Conservation (phyloP, 2,329 filamentous ascomycete species). For the Colletotrichum noveboracense region DNA sequence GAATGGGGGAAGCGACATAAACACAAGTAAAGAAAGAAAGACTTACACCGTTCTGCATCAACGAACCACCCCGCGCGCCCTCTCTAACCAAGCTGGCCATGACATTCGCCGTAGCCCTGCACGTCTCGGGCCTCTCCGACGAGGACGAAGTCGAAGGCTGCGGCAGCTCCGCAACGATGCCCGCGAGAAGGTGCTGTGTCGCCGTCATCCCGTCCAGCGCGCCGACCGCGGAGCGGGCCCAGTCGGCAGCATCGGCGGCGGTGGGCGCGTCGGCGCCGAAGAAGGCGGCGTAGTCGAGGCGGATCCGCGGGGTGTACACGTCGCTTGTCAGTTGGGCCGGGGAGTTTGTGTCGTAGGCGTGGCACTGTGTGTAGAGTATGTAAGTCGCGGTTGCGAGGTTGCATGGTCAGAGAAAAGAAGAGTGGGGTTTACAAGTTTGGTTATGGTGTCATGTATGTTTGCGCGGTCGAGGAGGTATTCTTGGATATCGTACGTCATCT, state of each 20-base stretch:
- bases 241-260: not conserved
- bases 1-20: too few species aligned
- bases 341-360: constrained; percentile 30
- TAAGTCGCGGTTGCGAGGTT: not conserved
- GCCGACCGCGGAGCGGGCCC: not conserved
- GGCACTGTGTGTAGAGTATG: constrained; percentile 19
- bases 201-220: not conserved
- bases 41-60: constrained; percentile 32
- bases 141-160: constrained; percentile 19
- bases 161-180: constrained; percentile 28
- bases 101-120: constrained; percentile 25
- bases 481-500: constrained; percentile 25
- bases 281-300: constrained; percentile 34
- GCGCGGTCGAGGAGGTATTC: constrained; percentile 36
- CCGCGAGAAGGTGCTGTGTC: constrained; percentile 7
- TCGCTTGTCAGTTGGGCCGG: constrained; percentile 26
- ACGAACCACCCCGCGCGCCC: constrained; percentile 22
- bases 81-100: constrained; percentile 27
- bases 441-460: constrained; percentile 34
- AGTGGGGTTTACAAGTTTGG: constrained; percentile 2
- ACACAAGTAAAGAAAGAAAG: not conserved
- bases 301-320: constrained; percentile 30
- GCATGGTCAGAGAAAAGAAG: not conserved
- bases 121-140: constrained; percentile 24
- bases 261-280: constrained; percentile 29